Base-by-base conservation (phyloP, 805 yeast species). In the Wickerhamiella sorbophila region DNA sequence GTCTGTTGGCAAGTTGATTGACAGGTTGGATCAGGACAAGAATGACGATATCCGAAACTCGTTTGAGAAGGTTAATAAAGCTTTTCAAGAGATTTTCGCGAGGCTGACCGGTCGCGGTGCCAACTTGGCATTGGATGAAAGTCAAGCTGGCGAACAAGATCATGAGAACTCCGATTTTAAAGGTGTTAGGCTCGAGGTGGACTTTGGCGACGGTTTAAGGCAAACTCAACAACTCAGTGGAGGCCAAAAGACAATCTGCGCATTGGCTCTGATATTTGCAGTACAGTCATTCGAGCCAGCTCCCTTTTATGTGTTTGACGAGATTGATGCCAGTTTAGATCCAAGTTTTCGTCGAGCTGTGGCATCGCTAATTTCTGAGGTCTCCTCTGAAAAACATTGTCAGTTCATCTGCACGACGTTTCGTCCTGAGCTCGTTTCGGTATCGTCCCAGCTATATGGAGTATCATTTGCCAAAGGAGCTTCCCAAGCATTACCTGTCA, bases 351-450 rank as follows among this genome's bases (percentile, higher is more conserved):
- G 98, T 53, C 72, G 82, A 0, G 75, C 95, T 0, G 94, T 91
- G 17, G 95, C 97, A 0, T 62, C 67, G 27, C 64, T 83, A 66
- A 77, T 91, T 42, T 68, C 74, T 49, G 68, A 72, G 29, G 61
- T 87, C 42, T 74, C 95, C 17, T 53, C 52, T 4, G 21, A 61
- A 3, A 20, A 22, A n/a, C 39, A 27, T 3, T 45, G 48, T 16
- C 98, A 91, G 60, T 91, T 88, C 55, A 85, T 91, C 31, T 87
- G 97, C 59, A 91, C 98, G 1, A 91, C 98, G 0, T 91, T 91
- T 67, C 69, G 96, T 52, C 84, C 94, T 1, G 98, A 91, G 58
- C 77, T 91, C 83, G 64, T 91, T 31, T 77, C 77, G 47, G 84
- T 78, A 5, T 94, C 95, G 4, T 84, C 83, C 57, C 77, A 75